Evolutionary conservation across 192 early-diverging fungal species (phyloP).

Genomic region (Kickxella alabastrina): DNA sequence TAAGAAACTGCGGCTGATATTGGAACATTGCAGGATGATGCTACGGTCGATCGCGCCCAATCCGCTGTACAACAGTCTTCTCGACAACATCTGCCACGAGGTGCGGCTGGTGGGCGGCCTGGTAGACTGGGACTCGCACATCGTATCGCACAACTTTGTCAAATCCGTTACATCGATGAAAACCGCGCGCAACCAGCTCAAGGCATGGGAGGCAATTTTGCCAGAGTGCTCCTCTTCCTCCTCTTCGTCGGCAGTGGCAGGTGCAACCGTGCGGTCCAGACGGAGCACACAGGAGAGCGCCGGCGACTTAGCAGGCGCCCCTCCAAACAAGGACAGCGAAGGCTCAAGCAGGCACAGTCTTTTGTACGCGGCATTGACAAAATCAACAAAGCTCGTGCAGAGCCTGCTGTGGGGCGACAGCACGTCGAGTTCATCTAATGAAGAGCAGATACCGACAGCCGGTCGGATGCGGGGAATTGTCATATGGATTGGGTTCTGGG

Average conservation of each 20-base stretch:
- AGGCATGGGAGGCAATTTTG: slow-evolving; percentile 20
- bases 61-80: slow-evolving; percentile 23
- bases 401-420: slow-evolving; percentile 30
- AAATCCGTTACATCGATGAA: slow-evolving; percentile 39
- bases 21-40: slow-evolving; percentile 21
- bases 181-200: slow-evolving; percentile 19
- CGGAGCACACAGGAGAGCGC: slow-evolving; percentile 19
- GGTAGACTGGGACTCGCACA: slow-evolving; percentile 40
- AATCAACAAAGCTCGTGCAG: slow-evolving; percentile 44
- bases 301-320: slow-evolving; percentile 10
- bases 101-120: slow-evolving; percentile 31
- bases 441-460: slow-evolving; percentile 3
- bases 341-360: slow-evolving; percentile 13
- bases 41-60: slow-evolving; percentile 25
- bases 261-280: not conserved
- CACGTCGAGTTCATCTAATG: slow-evolving; percentile 3
- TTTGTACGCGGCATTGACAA: slow-evolving; percentile 36
- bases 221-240: slow-evolving; percentile 1
- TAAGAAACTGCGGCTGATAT: slow-evolving; percentile 26
- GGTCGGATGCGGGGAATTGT: slow-evolving; percentile 25
- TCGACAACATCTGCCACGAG: slow-evolving; percentile 34
- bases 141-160: slow-evolving; percentile 33
- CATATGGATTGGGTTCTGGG: slow-evolving; percentile 29
- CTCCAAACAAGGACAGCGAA: not conserved
- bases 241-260: not conserved